These are phyloP conservation scores for Apiotrichum mycotoxinovorans DNA, from an alignment of 1,284 basidiomycete genomes.

Conservation along the genomic window DNA sequence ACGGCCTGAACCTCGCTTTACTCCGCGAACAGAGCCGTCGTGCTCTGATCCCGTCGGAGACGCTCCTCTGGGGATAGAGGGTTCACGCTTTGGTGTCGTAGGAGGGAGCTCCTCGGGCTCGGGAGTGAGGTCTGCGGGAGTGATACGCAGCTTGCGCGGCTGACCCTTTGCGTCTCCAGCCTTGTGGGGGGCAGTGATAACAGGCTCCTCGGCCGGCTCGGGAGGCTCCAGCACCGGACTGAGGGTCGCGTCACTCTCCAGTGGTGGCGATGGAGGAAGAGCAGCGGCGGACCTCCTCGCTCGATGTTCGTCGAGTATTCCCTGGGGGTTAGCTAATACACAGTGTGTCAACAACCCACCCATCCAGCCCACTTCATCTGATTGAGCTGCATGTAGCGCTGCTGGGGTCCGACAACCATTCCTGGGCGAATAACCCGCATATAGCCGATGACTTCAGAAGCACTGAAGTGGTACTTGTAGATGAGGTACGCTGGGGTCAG, in stretches of 20 bases:
- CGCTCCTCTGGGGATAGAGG: not conserved
- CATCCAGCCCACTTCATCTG: constrained; percentile 91
- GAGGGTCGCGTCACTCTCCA: constrained; percentile 16
- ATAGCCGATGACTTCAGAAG: constrained; percentile 92
- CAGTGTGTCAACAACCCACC: constrained; percentile 64
- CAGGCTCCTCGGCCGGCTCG: not conserved
- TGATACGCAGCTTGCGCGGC: constrained; percentile 31
- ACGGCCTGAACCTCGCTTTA: constrained; percentile 25
- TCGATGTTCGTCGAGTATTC: constrained; percentile 53
- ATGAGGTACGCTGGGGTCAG: constrained; percentile 75
- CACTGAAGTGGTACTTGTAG: constrained; percentile 99
- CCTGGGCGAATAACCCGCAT: constrained; percentile 93
- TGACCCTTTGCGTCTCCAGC: constrained; percentile 41
- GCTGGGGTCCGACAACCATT: constrained; percentile 78
- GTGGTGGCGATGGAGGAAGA: constrained; percentile 38
- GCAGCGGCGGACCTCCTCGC: constrained; percentile 55
- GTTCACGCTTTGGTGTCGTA: not conserved
- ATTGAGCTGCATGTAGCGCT: constrained; percentile 94
- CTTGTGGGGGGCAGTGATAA: constrained; percentile 13
- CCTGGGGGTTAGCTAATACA: constrained; percentile 41
- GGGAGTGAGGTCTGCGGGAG: not conserved
- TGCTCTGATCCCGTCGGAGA: not conserved
- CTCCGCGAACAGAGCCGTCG: constrained; percentile 13
- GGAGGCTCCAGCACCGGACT: not conserved
- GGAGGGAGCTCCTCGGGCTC: constrained; percentile 2